Conservation (phyloP, 208 protist species). For the Crithidia thermophila region DNA sequence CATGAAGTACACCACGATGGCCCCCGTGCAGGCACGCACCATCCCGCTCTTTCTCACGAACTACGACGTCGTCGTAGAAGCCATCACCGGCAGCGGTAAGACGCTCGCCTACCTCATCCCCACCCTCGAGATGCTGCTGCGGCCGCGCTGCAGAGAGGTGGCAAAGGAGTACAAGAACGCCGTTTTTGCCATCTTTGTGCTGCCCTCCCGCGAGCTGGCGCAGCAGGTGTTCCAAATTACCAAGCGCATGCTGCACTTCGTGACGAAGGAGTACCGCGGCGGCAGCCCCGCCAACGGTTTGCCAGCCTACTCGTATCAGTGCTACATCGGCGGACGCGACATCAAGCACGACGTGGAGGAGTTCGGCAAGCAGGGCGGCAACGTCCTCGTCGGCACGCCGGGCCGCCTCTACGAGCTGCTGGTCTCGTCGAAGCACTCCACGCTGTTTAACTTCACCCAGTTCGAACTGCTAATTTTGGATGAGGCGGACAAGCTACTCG, state of each 20-base stretch:
- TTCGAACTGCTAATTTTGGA: constrained; percentile 94
- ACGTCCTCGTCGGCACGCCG: constrained; percentile 92
- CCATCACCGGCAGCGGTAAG: constrained; percentile 94
- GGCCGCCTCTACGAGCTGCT: constrained; percentile 92
- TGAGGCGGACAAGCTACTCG: constrained; percentile 93
- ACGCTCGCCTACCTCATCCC: constrained; percentile 94
- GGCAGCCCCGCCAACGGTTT: constrained; percentile 35
- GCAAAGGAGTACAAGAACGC: constrained; percentile 61
- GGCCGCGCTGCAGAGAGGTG: constrained; percentile 51
- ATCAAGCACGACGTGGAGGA: constrained; percentile 78
- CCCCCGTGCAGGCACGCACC: constrained; percentile 92
- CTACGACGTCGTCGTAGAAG: constrained; percentile 94
- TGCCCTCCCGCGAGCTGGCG: constrained; percentile 95
- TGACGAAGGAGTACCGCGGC: constrained; percentile 57
- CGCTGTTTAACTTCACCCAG: constrained; percentile 69
- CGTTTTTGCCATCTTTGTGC: constrained; percentile 87
- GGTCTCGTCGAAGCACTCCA: constrained; percentile 80
- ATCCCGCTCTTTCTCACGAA: constrained; percentile 90
- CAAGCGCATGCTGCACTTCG: constrained; percentile 74
- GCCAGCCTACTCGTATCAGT: constrained; percentile 83
- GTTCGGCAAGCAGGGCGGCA: constrained; percentile 79
- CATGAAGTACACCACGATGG: constrained; percentile 84
- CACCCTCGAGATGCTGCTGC: constrained; percentile 86
- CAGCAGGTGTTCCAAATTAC: constrained; percentile 91
- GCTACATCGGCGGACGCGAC: constrained; percentile 92